A percentile compares a stretch with the other conserved stretches of the same genome.
phyloP scores from a whole-genome alignment of 495 filamentous ascomycete species.

The Aspergillus bertholletiae region DNA sequence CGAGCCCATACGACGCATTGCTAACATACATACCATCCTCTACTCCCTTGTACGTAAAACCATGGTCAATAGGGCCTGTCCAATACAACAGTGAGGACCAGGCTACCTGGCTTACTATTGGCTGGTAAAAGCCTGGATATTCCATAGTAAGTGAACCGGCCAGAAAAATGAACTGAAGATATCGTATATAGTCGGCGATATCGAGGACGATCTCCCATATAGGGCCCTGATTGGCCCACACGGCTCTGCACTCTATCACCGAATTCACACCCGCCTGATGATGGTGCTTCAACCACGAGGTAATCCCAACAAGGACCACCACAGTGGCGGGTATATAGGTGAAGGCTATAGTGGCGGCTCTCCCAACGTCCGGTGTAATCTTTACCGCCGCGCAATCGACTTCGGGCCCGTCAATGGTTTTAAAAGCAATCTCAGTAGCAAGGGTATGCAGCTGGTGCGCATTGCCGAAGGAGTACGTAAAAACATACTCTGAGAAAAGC shows the following conservation, averaged over 20 bases:
- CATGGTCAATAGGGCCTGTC: slow-evolving; percentile 4
- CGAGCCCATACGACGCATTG: neutral
- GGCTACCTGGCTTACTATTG: neutral
- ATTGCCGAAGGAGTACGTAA: neutral
- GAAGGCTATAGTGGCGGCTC: neutral
- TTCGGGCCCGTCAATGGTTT: neutral
- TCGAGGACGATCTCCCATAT: neutral
- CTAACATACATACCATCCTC: slow-evolving; percentile 3
- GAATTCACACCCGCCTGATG: neutral
- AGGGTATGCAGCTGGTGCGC: neutral
- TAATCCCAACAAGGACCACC: neutral
- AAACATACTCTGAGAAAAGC: neutral
- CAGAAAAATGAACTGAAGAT: neutral
- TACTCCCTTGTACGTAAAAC: neutral
- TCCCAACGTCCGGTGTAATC: neutral
- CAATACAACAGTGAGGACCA: slow-evolving; percentile 1
- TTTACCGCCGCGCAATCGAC: neutral
- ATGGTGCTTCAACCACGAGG: neutral
- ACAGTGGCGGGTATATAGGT: neutral
- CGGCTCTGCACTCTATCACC: neutral
- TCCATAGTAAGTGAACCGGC: neutral
- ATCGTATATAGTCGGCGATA: neutral
- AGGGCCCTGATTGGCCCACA: neutral
- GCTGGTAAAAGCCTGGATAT: slow-evolving; percentile 2
- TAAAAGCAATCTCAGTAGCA: neutral